A percentile compares a stretch with the other conserved stretches of the same genome.
Evolutionary conservation across 1,139 yeast genomes (phyloP).

Genomic region (Magnusiomyces ingens): DNA sequence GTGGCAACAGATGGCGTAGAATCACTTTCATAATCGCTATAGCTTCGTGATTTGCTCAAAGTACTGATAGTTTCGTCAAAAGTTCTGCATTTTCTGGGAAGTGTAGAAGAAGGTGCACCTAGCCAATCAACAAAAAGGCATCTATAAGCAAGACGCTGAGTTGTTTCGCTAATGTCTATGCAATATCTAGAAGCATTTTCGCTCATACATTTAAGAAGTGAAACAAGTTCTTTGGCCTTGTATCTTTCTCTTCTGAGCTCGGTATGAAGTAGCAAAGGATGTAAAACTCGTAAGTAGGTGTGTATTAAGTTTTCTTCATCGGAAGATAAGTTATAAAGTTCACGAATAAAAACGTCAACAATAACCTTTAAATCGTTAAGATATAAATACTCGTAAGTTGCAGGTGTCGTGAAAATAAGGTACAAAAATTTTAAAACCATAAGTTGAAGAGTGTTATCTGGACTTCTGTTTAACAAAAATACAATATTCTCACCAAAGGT

Average conservation of each 20-base stretch:
- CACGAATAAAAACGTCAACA: conserved; percentile 78
- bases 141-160: conserved; percentile 53
- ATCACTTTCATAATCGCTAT: no score
- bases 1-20: no score
- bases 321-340: conserved; percentile 59
- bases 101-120: conserved; percentile 19
- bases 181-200: conserved; percentile 15
- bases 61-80: conserved; percentile 1
- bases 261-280: conserved; percentile 63
- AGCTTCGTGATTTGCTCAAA: not conserved
- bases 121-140: conserved; percentile 60
- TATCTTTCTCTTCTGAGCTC: conserved; percentile 42
- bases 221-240: conserved; percentile 49
- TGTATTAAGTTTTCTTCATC: conserved; percentile 59
- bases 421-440: conserved; percentile 74
- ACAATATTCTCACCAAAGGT: conserved; percentile 50
- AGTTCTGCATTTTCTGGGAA: not conserved
- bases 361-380: conserved; percentile 70
- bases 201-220: conserved; percentile 44
- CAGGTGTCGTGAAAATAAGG: conserved; percentile 60
- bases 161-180: conserved; percentile 30
- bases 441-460: conserved; percentile 64
- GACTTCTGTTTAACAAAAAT: conserved; percentile 68
- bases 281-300: conserved; percentile 68
- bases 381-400: conserved; percentile 63